These are phyloP conservation scores for Cucurbitaria berberidis DNA, from an alignment of 2,329 filamentous ascomycete species.

Conservation along the genomic window DNA sequence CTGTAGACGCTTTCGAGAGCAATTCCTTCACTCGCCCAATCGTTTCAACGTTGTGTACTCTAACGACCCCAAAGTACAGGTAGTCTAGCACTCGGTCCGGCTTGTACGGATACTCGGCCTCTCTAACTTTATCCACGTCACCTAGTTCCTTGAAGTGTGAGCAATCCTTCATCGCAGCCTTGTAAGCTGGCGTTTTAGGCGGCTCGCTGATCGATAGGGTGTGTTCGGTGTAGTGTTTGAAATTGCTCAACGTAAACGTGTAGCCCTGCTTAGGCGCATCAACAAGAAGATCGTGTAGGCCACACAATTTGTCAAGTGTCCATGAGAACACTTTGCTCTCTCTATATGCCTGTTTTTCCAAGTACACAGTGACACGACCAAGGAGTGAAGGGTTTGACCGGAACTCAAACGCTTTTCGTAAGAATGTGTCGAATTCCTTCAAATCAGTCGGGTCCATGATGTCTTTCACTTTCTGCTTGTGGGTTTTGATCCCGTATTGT, in stretches of 20 bases:
- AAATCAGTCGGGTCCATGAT: slow-evolving; percentile 42
- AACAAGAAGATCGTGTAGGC: slow-evolving; percentile 55
- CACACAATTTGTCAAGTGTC: slow-evolving; percentile 35
- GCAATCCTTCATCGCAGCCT: slow-evolving; percentile 37
- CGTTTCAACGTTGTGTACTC: slow-evolving; percentile 46
- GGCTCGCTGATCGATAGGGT: slow-evolving; percentile 59
- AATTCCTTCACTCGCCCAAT: slow-evolving; percentile 30
- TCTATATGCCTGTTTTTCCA: slow-evolving; percentile 67
- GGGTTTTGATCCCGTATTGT: slow-evolving; percentile 59
- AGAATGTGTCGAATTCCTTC: slow-evolving; percentile 53
- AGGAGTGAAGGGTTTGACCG: slow-evolving; percentile 64
- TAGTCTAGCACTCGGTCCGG: slow-evolving; percentile 65
- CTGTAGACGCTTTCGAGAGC: slow-evolving; percentile 28
- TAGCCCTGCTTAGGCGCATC: slow-evolving; percentile 57
- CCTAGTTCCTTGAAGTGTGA: slow-evolving; percentile 18
- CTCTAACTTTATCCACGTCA: slow-evolving; percentile 15
- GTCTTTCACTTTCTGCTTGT: slow-evolving; percentile 55
- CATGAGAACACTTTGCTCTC: slow-evolving; percentile 38
- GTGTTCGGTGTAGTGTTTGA: slow-evolving; percentile 60
- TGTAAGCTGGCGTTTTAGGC: slow-evolving; percentile 55
- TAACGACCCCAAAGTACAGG: slow-evolving; percentile 63
- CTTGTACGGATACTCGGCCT: slow-evolving; percentile 16
- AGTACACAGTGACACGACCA: slow-evolving; percentile 68
- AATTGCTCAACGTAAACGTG: slow-evolving; percentile 54
- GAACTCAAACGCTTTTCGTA: slow-evolving; percentile 64